Conservation (phyloP, 805 yeast species). For the Ogataea nonfermentans region DNA sequence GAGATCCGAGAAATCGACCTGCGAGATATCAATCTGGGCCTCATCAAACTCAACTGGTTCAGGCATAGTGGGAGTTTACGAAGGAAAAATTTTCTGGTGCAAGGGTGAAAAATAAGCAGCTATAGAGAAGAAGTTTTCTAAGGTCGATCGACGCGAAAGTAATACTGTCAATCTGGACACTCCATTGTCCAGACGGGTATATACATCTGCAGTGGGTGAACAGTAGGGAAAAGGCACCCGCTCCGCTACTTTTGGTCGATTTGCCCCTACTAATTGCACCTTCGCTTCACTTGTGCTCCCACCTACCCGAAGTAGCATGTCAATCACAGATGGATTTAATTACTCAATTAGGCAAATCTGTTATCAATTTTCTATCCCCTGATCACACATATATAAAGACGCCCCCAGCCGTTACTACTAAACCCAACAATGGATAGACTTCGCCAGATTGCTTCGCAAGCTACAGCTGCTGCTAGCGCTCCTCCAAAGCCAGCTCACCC, state of each 20-base stretch:
- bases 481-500: conserved; percentile 63
- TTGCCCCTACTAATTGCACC: too few relatives aligned
- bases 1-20: conserved; percentile 79
- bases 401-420: background rate
- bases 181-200: too few relatives aligned
- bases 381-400: conserved; percentile 4
- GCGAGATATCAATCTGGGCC: conserved; percentile 48
- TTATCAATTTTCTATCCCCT: conserved; percentile 5
- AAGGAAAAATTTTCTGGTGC: too few relatives aligned
- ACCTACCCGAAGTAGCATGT: conserved; percentile 14
- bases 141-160: background rate
- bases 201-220: too few relatives aligned
- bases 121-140: conserved; percentile 4
- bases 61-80: conserved; percentile 16
- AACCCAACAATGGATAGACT: conserved; percentile 56
- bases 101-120: too few relatives aligned
- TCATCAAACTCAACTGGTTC: conserved; percentile 30
- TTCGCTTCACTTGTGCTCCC: conserved; percentile 1
- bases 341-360: conserved; percentile 16
- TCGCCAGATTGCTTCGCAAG: conserved; percentile 59
- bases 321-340: conserved; percentile 11
- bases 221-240: too few relatives aligned
- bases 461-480: conserved; percentile 52
- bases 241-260: too few relatives aligned
- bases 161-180: too few relatives aligned